A percentile compares a stretch with the other conserved stretches of the same genome.
phyloP scores from a whole-genome alignment of 2,329 filamentous ascomycete genomes.

The Trichophyton rubrum region DNA sequence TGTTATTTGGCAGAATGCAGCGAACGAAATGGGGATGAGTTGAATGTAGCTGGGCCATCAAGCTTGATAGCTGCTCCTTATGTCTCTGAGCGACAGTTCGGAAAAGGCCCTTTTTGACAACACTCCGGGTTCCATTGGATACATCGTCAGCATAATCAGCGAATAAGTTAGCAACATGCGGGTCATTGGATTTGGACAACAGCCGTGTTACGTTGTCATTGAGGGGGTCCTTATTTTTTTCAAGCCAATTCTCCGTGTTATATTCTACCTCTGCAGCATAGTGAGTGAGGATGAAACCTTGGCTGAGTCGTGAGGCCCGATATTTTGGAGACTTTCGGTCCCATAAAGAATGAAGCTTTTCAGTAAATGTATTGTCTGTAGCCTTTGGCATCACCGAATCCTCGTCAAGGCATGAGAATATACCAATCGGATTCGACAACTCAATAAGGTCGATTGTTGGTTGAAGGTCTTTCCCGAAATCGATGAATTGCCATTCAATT shows the following conservation, averaged over 20 bases:
- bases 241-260: conserved; percentile 84
- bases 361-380: conserved; percentile 90
- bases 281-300: conserved; percentile 92
- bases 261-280: conserved; percentile 98
- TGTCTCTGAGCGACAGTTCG: conserved; percentile 91
- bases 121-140: conserved; percentile 51
- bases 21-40: conserved; percentile 98
- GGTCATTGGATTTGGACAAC: conserved; percentile 67
- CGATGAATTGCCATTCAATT: conserved; percentile 99
- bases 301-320: conserved; percentile 68
- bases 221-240: conserved; percentile 97
- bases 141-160: conserved; percentile 80
- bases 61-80: conserved; percentile 92
- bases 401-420: conserved; percentile 95
- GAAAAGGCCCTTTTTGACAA: conserved; percentile 95
- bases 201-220: conserved; percentile 94
- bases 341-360: conserved; percentile 94
- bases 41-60: conserved; percentile 88
- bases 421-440: conserved; percentile 89
- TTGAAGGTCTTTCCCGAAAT: conserved; percentile 92
- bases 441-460: conserved; percentile 97
- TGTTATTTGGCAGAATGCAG: conserved; percentile 95
- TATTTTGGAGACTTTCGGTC: conserved; percentile 94
- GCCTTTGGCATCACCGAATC: conserved; percentile 99
- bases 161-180: conserved; percentile 74